Base-by-base conservation (phyloP, 306 rosid species). In the Calophaca sinica region DNA sequence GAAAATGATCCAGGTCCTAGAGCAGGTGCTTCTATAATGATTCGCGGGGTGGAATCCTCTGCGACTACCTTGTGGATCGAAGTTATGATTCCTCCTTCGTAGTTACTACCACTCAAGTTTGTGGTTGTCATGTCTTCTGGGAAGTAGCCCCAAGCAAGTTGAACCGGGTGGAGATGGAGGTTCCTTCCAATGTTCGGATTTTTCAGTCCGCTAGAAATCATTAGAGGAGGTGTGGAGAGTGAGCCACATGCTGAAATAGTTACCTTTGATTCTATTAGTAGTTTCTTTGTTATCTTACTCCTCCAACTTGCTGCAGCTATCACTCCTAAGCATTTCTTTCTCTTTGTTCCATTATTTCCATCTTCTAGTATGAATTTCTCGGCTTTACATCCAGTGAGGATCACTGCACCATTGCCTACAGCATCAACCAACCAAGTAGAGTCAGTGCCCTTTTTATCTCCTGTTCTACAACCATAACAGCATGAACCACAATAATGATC, bases 401-500 rank as follows among this genome's bases (percentile, higher is more conserved):
- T 87, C 82, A 94, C 96, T 12, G 99, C 91, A 33, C 93, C 90
- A 36, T 70, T 73, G n/a, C 72, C 49, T 72, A 92, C 93, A 69
- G 97, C 91, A 69, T 93, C 98, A 28, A 86, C 93, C 57, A 93
- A 78, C 98, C 98, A 93, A 66, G 98, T 93, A 1, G 89, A 28
- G 66, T 90, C 90, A 8, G 90, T 87, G 32, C 98, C 96, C 70
- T 86, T 77, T 59, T 93, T 93, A 68, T 87, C 91, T 48, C 94
- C 96, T 9, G 86, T 83, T 79, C 93, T 87, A 74, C 96, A 93
- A 12, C 98, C 96, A 69, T 80, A 90, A 51, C 76, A 53, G 72
- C 99, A 94, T 3, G 93, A 90, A 54, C 99, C 96, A 29, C 99
- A 94, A 72, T 83, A 86, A 61, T 94, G 99, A 74, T 94, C 79